Conservation (phyloP, 331 rosid species). For the Stylosanthes scabra region DNA sequence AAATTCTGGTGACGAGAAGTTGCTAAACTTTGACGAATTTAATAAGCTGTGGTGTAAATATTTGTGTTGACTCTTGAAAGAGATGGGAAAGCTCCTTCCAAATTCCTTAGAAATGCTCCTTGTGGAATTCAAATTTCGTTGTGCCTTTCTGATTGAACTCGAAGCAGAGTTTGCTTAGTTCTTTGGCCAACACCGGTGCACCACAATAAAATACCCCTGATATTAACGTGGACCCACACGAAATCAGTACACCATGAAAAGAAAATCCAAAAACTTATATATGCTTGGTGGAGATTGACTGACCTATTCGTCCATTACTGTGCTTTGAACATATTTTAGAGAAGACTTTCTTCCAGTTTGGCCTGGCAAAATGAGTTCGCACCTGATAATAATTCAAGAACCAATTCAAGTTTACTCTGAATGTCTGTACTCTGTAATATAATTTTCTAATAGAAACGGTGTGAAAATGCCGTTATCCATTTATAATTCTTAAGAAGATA, state of each 20-base stretch:
- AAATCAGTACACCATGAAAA: slow-evolving; percentile 29
- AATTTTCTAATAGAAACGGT: not conserved
- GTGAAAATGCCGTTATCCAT: not conserved
- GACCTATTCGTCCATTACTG: slow-evolving; percentile 85
- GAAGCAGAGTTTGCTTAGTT: slow-evolving; percentile 83
- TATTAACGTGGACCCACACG: slow-evolving; percentile 20
- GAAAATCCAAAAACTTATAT: not conserved
- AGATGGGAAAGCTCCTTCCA: slow-evolving; percentile 22
- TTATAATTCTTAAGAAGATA: not conserved
- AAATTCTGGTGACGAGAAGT: slow-evolving; percentile 26
- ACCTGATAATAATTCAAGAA: slow-evolving; percentile 58
- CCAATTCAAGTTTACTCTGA: not conserved
- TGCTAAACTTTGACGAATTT: slow-evolving; percentile 29
- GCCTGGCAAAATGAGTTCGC: slow-evolving; percentile 97
- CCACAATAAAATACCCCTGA: slow-evolving; percentile 96
- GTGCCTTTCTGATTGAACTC: slow-evolving; percentile 87
- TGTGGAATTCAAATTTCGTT: slow-evolving; percentile 94
- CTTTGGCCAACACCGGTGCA: slow-evolving; percentile 90
- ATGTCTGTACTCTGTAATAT: not conserved
- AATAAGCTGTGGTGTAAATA: not conserved
- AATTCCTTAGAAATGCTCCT: slow-evolving; percentile 77
- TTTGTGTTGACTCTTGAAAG: not conserved
- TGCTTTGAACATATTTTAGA: slow-evolving; percentile 87
- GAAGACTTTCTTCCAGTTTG: slow-evolving; percentile 97
- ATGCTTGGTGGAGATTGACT: slow-evolving; percentile 38